Percentiles rank a stretch among this genome's conserved stretches.
Evolutionary conservation across 2,329 filamentous ascomycete species (phyloP).

Genomic region (Exophiala sideris): DNA sequence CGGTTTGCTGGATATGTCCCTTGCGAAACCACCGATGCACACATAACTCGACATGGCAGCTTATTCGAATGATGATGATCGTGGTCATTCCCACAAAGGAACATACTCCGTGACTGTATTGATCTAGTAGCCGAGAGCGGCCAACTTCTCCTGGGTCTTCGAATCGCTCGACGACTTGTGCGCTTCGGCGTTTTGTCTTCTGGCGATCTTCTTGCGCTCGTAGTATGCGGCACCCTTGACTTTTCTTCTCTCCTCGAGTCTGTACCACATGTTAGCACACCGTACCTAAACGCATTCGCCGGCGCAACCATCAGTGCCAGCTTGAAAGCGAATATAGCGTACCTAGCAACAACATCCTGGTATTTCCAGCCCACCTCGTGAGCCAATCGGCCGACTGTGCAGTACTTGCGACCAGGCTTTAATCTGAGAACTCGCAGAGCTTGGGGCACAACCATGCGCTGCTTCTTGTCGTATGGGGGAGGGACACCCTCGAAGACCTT

Average conservation of each 20-base stretch:
- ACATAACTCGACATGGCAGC: neutral
- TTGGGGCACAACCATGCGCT: constrained; percentile 99
- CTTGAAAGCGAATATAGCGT: constrained; percentile 44
- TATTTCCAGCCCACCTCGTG: constrained; percentile 99
- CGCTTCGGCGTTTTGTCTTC: constrained; percentile 85
- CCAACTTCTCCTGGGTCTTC: constrained; percentile 85
- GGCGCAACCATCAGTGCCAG: constrained; percentile 1
- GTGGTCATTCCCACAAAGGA: neutral
- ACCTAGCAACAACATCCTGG: constrained; percentile 98
- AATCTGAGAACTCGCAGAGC: constrained; percentile 92
- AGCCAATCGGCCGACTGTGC: constrained; percentile 94
- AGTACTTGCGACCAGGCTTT: constrained; percentile 99
- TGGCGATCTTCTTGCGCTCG: constrained; percentile 97
- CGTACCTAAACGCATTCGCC: neutral
- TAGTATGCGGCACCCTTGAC: constrained; percentile 99
- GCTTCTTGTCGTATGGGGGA: constrained; percentile 99
- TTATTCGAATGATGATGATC: constrained; percentile 1
- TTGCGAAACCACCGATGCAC: neutral
- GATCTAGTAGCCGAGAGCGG: constrained; percentile 82
- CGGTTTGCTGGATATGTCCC: neutral
- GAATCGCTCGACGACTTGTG: constrained; percentile 86
- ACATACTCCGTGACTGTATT: constrained; percentile 11
- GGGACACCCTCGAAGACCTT: constrained; percentile 99
- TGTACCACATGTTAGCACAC: constrained; percentile 41
- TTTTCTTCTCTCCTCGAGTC: constrained; percentile 99